Evolutionary conservation across 2,329 filamentous ascomycete species (phyloP).

Genomic region (Pyrenophora teres): DNA sequence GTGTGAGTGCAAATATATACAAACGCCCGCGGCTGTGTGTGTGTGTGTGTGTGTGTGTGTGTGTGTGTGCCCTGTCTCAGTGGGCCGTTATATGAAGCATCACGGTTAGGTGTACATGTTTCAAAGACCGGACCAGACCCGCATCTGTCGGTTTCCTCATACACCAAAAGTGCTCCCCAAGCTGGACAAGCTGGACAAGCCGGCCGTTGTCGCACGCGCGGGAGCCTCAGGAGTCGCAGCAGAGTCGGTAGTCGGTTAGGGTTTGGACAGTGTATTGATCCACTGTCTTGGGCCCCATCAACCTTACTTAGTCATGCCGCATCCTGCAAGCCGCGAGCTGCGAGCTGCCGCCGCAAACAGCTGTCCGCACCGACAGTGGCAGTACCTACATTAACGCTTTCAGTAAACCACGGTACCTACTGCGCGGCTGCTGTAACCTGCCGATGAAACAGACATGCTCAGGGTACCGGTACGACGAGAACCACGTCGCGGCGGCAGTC

Average conservation of each 20-base stretch:
- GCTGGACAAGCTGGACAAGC: neutral
- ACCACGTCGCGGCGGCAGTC: constrained; percentile 2
- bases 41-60: no score
- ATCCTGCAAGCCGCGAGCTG: neutral
- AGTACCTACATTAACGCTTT: no score
- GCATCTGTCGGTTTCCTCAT: constrained; percentile 9
- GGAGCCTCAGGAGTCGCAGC: no score
- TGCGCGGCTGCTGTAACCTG: constrained; percentile 2
- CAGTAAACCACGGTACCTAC: neutral
- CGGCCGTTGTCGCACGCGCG: constrained; percentile 12
- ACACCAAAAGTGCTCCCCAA: neutral
- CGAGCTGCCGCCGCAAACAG: no score
- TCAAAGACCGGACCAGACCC: constrained; percentile 17
- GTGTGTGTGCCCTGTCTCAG: constrained; percentile 25
- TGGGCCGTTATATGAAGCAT: constrained; percentile 27
- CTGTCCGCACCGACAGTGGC: no score
- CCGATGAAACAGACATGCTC: constrained; percentile 9
- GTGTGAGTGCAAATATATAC: neutral
- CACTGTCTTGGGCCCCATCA: constrained; percentile 10
- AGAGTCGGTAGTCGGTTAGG: no score
- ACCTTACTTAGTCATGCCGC: constrained; percentile 7
- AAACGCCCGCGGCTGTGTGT: neutral
- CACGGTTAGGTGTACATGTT: constrained; percentile 28
- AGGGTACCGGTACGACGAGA: neutral
- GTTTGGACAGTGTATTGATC: constrained; percentile 9